phyloP scores from a whole-genome alignment of 2,329 filamentous ascomycete genomes.

The Epichloe gansuensis region DNA sequence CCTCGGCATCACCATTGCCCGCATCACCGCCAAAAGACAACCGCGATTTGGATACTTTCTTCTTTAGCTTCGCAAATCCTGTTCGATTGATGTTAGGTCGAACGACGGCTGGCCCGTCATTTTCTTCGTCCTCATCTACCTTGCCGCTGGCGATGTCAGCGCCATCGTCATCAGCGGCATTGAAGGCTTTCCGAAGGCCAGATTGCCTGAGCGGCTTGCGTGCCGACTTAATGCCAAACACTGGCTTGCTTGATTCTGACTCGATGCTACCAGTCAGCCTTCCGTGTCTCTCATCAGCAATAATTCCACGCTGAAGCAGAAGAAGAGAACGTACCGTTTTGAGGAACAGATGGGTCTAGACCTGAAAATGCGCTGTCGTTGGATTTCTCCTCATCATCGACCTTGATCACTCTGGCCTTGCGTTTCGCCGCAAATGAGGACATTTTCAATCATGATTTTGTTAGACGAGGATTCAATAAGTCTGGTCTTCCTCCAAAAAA shows the following conservation, averaged over 20 bases:
- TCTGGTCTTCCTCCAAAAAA: background rate
- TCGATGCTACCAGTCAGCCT: conserved; percentile 19
- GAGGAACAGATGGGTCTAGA: conserved; percentile 13
- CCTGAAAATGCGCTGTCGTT: conserved; percentile 8
- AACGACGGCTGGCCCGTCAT: conserved; percentile 35
- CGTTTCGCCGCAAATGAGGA: conserved; percentile 44
- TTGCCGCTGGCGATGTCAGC: conserved; percentile 12
- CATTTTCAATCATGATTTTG: conserved; percentile 25
- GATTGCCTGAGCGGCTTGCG: conserved; percentile 47
- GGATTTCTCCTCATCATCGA: conserved; percentile 51
- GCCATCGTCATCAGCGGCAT: conserved; percentile 27
- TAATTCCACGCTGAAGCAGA: conserved; percentile 10
- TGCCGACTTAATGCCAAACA: conserved; percentile 30
- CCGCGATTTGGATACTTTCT: conserved; percentile 43
- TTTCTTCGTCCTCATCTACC: conserved; percentile 28
- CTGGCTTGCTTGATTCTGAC: conserved; percentile 23
- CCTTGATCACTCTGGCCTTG: conserved; percentile 67
- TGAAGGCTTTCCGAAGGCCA: conserved; percentile 43
- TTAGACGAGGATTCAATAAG: background rate
- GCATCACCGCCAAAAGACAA: conserved; percentile 63
- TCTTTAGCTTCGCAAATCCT: conserved; percentile 49
- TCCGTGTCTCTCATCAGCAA: conserved; percentile 20
- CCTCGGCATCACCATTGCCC: conserved; percentile 31
- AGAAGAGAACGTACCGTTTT: conserved; percentile 25
- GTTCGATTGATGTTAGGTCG: conserved; percentile 35